Base-by-base conservation (phyloP, 176 grass and related monocot species). In the Carex cristatella region DNA sequence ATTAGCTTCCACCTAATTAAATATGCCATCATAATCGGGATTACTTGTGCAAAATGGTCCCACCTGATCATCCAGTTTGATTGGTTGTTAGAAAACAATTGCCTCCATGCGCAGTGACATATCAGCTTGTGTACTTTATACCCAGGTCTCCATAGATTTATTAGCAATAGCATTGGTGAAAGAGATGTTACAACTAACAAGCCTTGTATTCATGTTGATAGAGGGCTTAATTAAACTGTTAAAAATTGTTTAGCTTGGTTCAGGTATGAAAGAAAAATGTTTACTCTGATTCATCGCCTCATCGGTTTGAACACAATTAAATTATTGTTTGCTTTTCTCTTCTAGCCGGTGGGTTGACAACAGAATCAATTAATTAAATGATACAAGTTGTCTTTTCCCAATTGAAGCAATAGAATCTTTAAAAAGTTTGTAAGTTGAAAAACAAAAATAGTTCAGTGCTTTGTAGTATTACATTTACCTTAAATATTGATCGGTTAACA, bases 121-220 rank as follows among this genome's bases (percentile, higher is more conserved):
- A 57, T 77, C 74, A 78, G 51, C 13, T 33, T 58, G 74, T 54
- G 28, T 78, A 78, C 74, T 78, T 78, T 78, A 40, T 40, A 40
- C 38, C 38, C 38, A 40, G 38, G 38, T 78, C 30, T 32, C 49
- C 4, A 33, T 78, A 57, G 49, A 57, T 51, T 14, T 78, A 79
- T 79, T 57, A 54, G 28, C 53, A 18, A 79, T 58, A 79, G 74
- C 74, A 79, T 79, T 58, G 35, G 28, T 35, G 74, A 79, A 58
- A 79, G 53, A 79, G 74, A 79, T 79, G 74, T 32, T 58, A 37
- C 74, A 79, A 37, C 74, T 79, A 79, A 79, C 74, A 58, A 15
- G 30, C 53, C 74, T 56, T 79, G 74, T 12, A 10, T 32, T 79
- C 12, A 79, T 58, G 7, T 74, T 74, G 42, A 53, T 53, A 33